Evolutionary conservation across 2,329 filamentous ascomycete species (phyloP).

Genomic region (Pyrenochaeta sp.): DNA sequence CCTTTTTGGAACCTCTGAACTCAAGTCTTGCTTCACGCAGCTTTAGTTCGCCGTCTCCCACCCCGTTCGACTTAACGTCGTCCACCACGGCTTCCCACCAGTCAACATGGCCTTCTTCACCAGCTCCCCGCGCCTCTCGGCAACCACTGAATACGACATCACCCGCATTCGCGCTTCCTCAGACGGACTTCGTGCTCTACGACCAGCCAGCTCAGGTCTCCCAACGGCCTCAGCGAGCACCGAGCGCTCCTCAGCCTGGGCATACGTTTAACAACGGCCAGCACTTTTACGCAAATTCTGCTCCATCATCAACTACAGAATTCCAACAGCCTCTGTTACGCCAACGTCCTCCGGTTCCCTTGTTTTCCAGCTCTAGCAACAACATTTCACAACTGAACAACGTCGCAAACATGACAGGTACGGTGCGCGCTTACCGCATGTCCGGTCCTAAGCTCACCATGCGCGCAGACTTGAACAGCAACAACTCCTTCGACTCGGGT

Average conservation of each 20-base stretch:
- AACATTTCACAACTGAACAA: constrained; percentile 57
- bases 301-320: constrained; percentile 67
- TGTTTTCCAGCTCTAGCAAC: constrained; percentile 70
- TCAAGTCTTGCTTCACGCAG: constrained; percentile 69
- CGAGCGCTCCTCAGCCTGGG: constrained; percentile 62
- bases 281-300: constrained; percentile 74
- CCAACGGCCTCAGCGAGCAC: constrained; percentile 58
- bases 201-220: constrained; percentile 56
- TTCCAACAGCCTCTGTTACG: constrained; percentile 63
- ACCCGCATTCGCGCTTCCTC: constrained; percentile 57
- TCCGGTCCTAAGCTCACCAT: constrained; percentile 38
- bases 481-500: constrained; percentile 56
- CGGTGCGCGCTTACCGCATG: constrained; percentile 22
- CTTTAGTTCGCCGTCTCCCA: constrained; percentile 64
- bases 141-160: constrained; percentile 57
- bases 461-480: constrained; percentile 47
- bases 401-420: constrained; percentile 52
- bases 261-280: constrained; percentile 67
- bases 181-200: constrained; percentile 84
- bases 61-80: constrained; percentile 73
- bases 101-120: constrained; percentile 82
- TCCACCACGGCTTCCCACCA: constrained; percentile 80
- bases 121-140: constrained; percentile 60
- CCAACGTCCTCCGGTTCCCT: constrained; percentile 73
- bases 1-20: constrained; percentile 66